These are phyloP conservation scores for Acacia acuminata DNA, from an alignment of 306 rosid genomes.

Conservation along the genomic window DNA sequence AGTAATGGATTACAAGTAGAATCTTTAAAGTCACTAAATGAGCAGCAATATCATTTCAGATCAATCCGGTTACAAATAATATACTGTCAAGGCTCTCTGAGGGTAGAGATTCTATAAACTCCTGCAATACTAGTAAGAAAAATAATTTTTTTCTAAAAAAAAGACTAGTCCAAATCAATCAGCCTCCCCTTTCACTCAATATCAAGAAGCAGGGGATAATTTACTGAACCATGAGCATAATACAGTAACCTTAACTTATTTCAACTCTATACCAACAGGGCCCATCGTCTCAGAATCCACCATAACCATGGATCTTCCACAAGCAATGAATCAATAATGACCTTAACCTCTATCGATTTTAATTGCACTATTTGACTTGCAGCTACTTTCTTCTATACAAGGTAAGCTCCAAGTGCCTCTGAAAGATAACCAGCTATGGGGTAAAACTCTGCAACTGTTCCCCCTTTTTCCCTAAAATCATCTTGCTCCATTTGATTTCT, in stretches of 20 bases:
- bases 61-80: constrained; percentile 15
- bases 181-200: background rate
- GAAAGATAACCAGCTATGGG: constrained; percentile 5
- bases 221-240: constrained; percentile 1
- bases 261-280: constrained; percentile 1
- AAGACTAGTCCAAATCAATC: background rate
- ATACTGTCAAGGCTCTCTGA: background rate
- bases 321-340: background rate
- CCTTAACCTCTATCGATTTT: background rate
- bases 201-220: constrained; percentile 8
- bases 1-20: background rate
- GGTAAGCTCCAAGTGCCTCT: constrained; percentile 2
- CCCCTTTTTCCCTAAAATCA: background rate
- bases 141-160: too few relatives aligned
- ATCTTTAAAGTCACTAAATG: background rate
- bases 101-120: background rate
- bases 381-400: constrained; percentile 24
- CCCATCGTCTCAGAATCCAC: constrained; percentile 8
- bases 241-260: background rate
- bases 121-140: background rate
- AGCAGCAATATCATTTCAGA: background rate
- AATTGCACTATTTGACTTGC: constrained; percentile 3
- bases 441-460: background rate
- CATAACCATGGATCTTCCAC: constrained; percentile 19
- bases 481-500: constrained; percentile 20